A percentile compares a stretch with the other conserved stretches of the same genome.
Evolutionary conservation across 2,329 filamentous ascomycete genomes (phyloP).

Genomic region (Trichoderma pleuroti): DNA sequence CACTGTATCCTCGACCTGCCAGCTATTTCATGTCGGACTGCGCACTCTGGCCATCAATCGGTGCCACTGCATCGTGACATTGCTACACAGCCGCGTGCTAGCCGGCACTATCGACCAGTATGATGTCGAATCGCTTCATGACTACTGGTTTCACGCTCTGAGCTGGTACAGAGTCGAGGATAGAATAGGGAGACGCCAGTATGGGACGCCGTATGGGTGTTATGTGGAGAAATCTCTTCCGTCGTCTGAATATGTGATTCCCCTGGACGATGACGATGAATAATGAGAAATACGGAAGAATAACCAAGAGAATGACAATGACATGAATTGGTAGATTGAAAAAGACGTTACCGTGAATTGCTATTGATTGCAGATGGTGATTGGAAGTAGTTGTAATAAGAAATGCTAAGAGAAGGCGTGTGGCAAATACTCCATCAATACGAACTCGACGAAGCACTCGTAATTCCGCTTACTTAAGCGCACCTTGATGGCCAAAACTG

Average conservation of each 20-base stretch:
- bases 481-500: not conserved
- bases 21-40: not conserved
- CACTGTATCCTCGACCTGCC: not conserved
- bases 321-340: not conserved
- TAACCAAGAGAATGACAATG: not conserved
- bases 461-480: not conserved
- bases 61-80: not conserved
- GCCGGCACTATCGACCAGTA: accelerated
- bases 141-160: not conserved
- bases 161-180: not conserved
- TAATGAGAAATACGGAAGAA: not conserved
- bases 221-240: not conserved
- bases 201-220: not conserved
- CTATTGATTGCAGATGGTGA: not conserved
- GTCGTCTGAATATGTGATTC: not conserved
- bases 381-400: not conserved
- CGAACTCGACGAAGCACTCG: not conserved
- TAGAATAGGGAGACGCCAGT: not conserved
- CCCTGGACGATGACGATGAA: not conserved
- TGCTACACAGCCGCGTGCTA: not conserved
- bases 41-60: not conserved
- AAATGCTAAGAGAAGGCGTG: not conserved
- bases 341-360: not conserved
- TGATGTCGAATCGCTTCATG: not conserved
- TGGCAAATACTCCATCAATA: not conserved